Percentiles rank a stretch among this genome's conserved stretches.
Conservation (phyloP, 2,329 filamentous ascomycete genomes). For the Harringtonia lauricola region DNA sequence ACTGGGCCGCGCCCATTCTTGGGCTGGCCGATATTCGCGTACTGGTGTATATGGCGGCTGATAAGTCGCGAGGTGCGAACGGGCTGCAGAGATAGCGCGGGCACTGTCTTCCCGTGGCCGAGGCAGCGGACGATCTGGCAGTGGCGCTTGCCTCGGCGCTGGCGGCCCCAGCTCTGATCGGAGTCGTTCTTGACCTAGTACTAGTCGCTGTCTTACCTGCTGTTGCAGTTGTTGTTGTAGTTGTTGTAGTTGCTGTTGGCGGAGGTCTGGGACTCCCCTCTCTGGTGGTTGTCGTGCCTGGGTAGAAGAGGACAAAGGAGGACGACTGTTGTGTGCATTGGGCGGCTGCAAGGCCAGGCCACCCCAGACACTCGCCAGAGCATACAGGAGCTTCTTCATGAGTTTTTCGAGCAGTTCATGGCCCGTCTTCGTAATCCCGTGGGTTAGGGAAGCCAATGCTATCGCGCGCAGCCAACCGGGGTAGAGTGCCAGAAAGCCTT, state of each 20-base stretch:
- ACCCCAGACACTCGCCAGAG: neutral
- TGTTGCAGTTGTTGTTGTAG: neutral
- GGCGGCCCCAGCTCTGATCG: neutral
- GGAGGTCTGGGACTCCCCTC: neutral
- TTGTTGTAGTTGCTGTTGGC: neutral
- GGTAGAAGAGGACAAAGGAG: neutral
- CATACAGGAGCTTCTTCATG: neutral
- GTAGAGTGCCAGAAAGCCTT: neutral
- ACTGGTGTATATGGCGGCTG: neutral
- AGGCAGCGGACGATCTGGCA: neutral
- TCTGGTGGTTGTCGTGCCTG: too few relatives aligned
- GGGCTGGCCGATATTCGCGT: neutral
- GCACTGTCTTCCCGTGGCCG: neutral
- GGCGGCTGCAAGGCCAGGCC: neutral
- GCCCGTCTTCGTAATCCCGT: slow-evolving; percentile 1
- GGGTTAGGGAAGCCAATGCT: neutral
- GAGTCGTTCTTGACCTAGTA: neutral
- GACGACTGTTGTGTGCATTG: neutral
- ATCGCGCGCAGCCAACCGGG: neutral
- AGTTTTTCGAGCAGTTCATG: neutral
- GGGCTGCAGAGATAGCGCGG: neutral
- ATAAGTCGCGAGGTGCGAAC: neutral
- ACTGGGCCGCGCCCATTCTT: neutral
- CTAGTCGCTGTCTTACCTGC: neutral
- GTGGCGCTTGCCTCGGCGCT: too few relatives aligned